phyloP scores from a whole-genome alignment of 805 yeast species.

The Saccharomycopsis fermentans region DNA sequence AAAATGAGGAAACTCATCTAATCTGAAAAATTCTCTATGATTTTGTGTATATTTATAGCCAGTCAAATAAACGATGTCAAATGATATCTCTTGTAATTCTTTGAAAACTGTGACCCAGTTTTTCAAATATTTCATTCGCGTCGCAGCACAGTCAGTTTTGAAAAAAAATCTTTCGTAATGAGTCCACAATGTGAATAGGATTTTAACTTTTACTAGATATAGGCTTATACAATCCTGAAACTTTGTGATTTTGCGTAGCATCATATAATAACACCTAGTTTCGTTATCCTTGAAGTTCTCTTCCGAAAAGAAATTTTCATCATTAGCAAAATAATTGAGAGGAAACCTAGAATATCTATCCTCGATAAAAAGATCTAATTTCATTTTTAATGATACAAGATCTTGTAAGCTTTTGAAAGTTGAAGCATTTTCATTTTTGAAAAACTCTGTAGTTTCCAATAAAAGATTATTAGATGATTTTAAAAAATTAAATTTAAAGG shows the following conservation, averaged over 20 bases:
- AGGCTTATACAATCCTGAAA: constrained; percentile 4
- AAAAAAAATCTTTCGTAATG: constrained; percentile 5
- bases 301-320: constrained; percentile 1
- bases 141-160: background rate
- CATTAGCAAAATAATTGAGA: background rate
- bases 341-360: background rate
- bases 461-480: background rate
- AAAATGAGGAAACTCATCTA: background rate
- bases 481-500: background rate
- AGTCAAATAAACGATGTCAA: background rate
- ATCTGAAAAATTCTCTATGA: constrained; percentile 3
- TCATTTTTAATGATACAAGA: background rate
- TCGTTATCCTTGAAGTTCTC: background rate
- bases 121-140: background rate
- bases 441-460: background rate
- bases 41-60: background rate
- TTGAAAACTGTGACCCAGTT: constrained; percentile 1
- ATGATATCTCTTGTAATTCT: background rate
- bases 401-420: background rate
- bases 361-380: background rate
- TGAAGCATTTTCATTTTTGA: background rate
- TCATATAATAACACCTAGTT: constrained; percentile 1
- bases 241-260: background rate
- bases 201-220: background rate
- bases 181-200: background rate